These are phyloP conservation scores for Penicillium lividum DNA, from an alignment of 495 filamentous ascomycete genomes.

Conservation along the genomic window DNA sequence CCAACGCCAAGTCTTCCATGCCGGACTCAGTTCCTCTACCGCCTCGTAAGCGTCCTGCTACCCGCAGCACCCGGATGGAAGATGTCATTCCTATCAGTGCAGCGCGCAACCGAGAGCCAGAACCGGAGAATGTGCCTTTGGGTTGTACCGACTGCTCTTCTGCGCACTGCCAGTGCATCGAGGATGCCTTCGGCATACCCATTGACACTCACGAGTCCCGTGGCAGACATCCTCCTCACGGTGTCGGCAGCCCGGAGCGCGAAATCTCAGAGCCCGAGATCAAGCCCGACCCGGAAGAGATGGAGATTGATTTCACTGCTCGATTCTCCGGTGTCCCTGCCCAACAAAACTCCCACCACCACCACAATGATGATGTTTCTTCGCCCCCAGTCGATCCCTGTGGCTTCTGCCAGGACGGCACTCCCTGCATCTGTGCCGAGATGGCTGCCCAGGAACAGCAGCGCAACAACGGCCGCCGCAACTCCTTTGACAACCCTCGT, in stretches of 20 bases:
- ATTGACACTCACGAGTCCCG: slow-evolving; percentile 33
- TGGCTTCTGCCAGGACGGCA: slow-evolving; percentile 86
- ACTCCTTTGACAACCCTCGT: slow-evolving; percentile 44
- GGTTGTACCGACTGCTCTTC: slow-evolving; percentile 67
- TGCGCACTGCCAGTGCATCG: slow-evolving; percentile 68
- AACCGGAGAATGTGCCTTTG: slow-evolving; percentile 38
- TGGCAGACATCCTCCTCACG: slow-evolving; percentile 36
- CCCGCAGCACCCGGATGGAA: slow-evolving; percentile 28
- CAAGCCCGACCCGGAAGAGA: slow-evolving; percentile 58
- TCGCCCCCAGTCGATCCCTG: slow-evolving; percentile 65
- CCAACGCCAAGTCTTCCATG: slow-evolving; percentile 22
- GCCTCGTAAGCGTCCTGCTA: slow-evolving; percentile 27
- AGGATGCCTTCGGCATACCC: slow-evolving; percentile 58
- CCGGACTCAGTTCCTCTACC: slow-evolving; percentile 38
- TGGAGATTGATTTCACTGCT: slow-evolving; percentile 74
- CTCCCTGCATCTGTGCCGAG: slow-evolving; percentile 81
- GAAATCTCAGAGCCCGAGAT: slow-evolving; percentile 41
- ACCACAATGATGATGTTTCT: slow-evolving; percentile 32
- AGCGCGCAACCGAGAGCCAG: slow-evolving; percentile 22
- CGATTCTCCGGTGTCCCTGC: slow-evolving; percentile 55
- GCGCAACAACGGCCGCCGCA: slow-evolving; percentile 23
- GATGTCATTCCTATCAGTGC: slow-evolving; percentile 15
- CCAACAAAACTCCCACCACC: slow-evolving; percentile 25
- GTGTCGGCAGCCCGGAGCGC: slow-evolving; percentile 32
- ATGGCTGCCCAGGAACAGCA: slow-evolving; percentile 55